A percentile compares a stretch with the other conserved stretches of the same genome.
Evolutionary conservation across 192 early-diverging fungal species (phyloP).

Genomic region (Hyaloraphidium curvatum): DNA sequence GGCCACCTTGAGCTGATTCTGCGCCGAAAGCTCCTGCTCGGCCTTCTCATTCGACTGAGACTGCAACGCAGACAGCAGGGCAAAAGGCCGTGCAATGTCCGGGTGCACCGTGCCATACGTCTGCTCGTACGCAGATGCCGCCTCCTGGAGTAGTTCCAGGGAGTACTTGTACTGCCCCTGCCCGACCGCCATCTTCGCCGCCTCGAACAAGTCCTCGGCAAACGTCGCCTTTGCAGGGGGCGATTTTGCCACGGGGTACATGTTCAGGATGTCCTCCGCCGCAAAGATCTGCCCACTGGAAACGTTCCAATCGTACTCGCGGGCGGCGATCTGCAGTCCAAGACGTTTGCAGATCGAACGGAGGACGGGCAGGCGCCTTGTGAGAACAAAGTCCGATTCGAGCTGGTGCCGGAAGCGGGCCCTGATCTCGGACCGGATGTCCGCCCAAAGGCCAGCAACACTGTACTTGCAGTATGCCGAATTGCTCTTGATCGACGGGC

Average conservation of each 20-base stretch:
- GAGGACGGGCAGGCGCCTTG: constrained; percentile 31
- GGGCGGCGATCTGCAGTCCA: constrained; percentile 68
- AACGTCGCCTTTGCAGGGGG: constrained; percentile 20
- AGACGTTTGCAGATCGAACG: constrained; percentile 65
- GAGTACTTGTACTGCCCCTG: constrained; percentile 62
- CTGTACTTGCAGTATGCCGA: no score
- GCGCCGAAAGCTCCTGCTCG: constrained; percentile 38
- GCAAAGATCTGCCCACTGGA: no score
- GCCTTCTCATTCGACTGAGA: constrained; percentile 46
- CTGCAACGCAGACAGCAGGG: constrained; percentile 59
- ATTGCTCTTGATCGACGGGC: no score
- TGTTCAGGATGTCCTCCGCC: constrained; percentile 44
- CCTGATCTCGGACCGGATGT: constrained; percentile 40
- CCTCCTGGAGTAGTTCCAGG: constrained; percentile 64
- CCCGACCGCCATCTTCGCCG: constrained; percentile 53
- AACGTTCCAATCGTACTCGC: constrained; percentile 60
- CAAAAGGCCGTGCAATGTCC: constrained; percentile 72
- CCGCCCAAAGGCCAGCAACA: no score
- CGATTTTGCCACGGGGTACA: constrained; percentile 48
- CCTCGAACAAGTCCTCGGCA: constrained; percentile 80
- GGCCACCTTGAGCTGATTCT: constrained; percentile 52
- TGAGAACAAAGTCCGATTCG: constrained; percentile 25
- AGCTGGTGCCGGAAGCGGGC: constrained; percentile 59
- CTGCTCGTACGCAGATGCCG: constrained; percentile 76
- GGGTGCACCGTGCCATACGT: constrained; percentile 79